Evolutionary conservation across 1,284 basidiomycete genomes (phyloP).

Genomic region (Ceratobasidium papillatum): DNA sequence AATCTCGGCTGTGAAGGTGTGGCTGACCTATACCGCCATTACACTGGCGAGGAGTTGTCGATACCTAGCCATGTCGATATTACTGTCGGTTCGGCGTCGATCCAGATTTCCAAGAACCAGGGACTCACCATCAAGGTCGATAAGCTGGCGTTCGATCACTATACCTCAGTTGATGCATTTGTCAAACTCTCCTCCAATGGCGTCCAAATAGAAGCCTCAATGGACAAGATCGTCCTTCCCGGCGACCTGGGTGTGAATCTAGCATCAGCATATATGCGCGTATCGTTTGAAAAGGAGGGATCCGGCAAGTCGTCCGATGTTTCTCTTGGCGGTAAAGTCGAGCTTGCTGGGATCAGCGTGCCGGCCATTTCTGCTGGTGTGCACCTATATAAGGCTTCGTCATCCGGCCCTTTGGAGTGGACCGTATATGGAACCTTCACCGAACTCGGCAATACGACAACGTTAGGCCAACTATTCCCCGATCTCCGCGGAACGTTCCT

Average conservation of each 20-base stretch:
- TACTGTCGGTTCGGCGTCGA: background rate
- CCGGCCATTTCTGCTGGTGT: background rate
- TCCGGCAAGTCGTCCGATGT: background rate
- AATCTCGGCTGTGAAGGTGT: background rate
- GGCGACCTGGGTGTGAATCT: background rate
- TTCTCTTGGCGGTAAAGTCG: background rate
- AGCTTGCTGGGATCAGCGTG: background rate
- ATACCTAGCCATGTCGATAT: background rate
- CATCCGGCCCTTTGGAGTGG: background rate
- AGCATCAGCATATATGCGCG: background rate
- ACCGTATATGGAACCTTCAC: constrained; percentile 12
- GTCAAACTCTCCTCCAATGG: background rate
- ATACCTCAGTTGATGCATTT: background rate
- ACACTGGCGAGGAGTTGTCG: background rate
- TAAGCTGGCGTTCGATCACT: background rate
- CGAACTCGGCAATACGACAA: background rate
- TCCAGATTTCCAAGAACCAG: background rate
- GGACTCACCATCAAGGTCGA: constrained; percentile 3
- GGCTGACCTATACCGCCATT: background rate
- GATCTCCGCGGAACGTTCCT: background rate
- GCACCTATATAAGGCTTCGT: background rate
- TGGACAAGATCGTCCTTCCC: background rate
- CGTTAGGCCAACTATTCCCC: background rate
- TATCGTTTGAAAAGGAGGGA: constrained; percentile 1
- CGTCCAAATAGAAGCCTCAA: background rate